These are phyloP conservation scores for Microbotryomycetes sp. DNA, from an alignment of 1,284 basidiomycete genomes.

Conservation along the genomic window DNA sequence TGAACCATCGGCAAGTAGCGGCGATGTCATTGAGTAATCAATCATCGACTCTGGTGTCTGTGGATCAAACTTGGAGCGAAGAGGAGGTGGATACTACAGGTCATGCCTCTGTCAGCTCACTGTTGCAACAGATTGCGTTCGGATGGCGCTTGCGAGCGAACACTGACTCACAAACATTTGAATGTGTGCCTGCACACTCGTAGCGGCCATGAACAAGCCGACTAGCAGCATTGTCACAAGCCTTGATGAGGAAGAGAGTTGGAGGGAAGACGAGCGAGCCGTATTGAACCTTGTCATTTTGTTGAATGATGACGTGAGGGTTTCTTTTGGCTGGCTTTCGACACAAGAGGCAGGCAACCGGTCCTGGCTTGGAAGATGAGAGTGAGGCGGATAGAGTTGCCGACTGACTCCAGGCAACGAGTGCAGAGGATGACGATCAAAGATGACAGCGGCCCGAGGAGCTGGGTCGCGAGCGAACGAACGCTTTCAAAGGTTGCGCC, in stretches of 20 bases:
- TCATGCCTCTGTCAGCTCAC: too few species aligned
- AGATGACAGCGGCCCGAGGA: too few species aligned
- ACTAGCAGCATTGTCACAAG: background rate
- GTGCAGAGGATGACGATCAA: background rate
- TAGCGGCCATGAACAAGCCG: background rate
- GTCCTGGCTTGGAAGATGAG: background rate
- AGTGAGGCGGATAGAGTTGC: background rate
- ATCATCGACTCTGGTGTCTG: constrained; percentile 1
- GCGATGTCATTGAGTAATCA: background rate
- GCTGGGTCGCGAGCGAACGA: background rate
- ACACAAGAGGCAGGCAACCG: background rate
- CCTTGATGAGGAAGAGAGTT: background rate
- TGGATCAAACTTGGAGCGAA: constrained; percentile 27
- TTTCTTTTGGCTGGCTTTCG: too few species aligned
- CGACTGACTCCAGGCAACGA: too few species aligned
- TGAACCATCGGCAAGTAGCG: background rate
- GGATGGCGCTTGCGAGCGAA: too few species aligned
- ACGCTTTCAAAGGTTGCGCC: background rate
- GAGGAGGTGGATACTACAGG: constrained; percentile 2
- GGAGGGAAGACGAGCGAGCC: background rate
- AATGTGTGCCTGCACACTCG: background rate
- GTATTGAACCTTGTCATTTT: too few species aligned
- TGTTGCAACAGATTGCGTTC: too few species aligned
- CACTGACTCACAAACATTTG: too few species aligned
- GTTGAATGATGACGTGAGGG: background rate